Evolutionary conservation across 331 rosid species (phyloP), one percentile per base, ranked within the genome.

Genomic region (Quercus phellos): DNA sequence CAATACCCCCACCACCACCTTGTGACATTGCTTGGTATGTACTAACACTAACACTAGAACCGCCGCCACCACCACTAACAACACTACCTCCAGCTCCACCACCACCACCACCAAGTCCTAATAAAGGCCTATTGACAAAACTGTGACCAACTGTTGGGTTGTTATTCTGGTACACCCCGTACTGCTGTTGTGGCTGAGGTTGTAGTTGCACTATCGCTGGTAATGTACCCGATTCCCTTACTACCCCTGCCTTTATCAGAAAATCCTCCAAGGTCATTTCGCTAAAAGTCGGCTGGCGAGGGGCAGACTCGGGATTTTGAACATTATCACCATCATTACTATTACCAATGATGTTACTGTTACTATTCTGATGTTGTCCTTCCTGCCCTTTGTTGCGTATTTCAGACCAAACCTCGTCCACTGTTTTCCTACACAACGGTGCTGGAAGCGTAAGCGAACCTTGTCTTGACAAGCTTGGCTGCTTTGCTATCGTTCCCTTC

Each of bases 201-300:
- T 2, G 51, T 12, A 46, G 16, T 46, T 46, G 53, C 16, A 46
- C 53, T 14, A 63, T 77, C 12, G 55, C 50, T 2, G 78, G 59
- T 34, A 16, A 58, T 16, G 75, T 56, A 1, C 80, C 24, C 1
- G 75, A 82, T 81, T 92, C 98, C 74, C 92, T 56, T 30, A 90
- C 97, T 9, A 94, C 85, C 76, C 99, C 99, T 1, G 99, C 99
- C 78, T 90, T 94, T n/a, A 92, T 75, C 81, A 94, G 82, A 78
- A 94, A 94, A 79, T 92, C 99, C 85, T 94, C 99, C 84, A 94
- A 67, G 4, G 99, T 94, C 98, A 94, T 90, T 84, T 92, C 98
- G 13, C 94, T 94, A 17, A 92, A 94, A 26, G 99, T 90, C 0
- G 90, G 90, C 81, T 90, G 98, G 63, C 97, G 91, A 34, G 89